Evolutionary conservation across 805 yeast genomes (phyloP).

Genomic region (Clavispora carvajalis): DNA sequence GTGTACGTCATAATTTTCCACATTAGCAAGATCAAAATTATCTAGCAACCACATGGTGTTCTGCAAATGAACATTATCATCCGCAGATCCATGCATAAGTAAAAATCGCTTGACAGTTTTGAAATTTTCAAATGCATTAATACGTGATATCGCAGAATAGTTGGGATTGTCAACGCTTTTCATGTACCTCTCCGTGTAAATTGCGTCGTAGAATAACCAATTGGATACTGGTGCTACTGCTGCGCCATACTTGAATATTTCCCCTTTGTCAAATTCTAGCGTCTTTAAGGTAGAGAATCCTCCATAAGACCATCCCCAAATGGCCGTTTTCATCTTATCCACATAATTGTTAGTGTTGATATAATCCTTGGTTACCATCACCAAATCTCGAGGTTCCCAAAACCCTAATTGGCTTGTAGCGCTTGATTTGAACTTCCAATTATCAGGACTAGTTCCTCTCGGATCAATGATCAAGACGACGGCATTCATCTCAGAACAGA

Average conservation of each 20-base stretch:
- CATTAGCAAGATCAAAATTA: conserved; percentile 42
- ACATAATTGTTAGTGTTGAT: conserved; percentile 43
- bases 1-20: conserved; percentile 80
- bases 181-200: conserved; percentile 78
- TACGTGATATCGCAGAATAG: conserved; percentile 41
- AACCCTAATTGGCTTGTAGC: conserved; percentile 57
- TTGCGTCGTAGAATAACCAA: conserved; percentile 71
- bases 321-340: conserved; percentile 51
- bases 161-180: conserved; percentile 46
- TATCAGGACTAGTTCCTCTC: conserved; percentile 76
- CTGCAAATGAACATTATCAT: conserved; percentile 78
- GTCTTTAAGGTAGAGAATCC: conserved; percentile 75
- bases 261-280: conserved; percentile 58
- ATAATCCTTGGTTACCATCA: conserved; percentile 45
- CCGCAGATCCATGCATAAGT: conserved; percentile 79
- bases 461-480: conserved; percentile 70
- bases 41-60: conserved; percentile 62
- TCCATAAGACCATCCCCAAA: conserved; percentile 91
- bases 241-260: conserved; percentile 66
- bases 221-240: conserved; percentile 84
- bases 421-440: conserved; percentile 59
- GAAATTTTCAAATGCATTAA: conserved; percentile 40
- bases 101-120: conserved; percentile 50
- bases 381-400: conserved; percentile 73
- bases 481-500: conserved; percentile 52